These are phyloP conservation scores for Ceratobasidium sp. DNA, from an alignment of 1,284 basidiomycete genomes.

Conservation along the genomic window DNA sequence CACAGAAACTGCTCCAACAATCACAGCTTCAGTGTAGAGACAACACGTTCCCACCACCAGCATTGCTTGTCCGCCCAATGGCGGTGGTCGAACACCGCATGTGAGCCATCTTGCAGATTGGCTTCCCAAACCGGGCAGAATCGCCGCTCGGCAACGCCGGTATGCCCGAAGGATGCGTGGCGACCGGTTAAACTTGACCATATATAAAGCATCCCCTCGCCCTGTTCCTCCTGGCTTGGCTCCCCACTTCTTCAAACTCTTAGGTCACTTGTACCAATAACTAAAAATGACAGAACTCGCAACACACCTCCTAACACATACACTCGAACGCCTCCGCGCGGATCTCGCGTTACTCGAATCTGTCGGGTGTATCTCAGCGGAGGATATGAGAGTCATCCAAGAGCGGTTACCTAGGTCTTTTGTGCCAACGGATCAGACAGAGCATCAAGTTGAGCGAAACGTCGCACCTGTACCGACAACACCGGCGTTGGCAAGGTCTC, in stretches of 20 bases:
- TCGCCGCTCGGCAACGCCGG: conserved; percentile 10
- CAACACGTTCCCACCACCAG: no score
- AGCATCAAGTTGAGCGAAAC: neutral
- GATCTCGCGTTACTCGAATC: conserved; percentile 29
- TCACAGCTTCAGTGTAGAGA: no score
- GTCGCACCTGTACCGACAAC: neutral
- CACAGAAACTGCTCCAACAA: no score
- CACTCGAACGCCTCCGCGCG: conserved; percentile 28
- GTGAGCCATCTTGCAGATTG: neutral
- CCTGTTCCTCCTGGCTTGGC: neutral
- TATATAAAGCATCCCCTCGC: neutral
- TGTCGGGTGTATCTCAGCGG: conserved; percentile 23
- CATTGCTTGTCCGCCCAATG: no score
- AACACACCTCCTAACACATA: conserved; percentile 15
- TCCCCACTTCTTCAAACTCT: neutral
- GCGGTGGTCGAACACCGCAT: no score
- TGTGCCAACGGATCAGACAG: neutral
- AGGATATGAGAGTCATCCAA: conserved; percentile 11
- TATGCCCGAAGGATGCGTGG: neutral
- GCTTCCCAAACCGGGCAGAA: conserved; percentile 12
- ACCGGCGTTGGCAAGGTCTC: neutral
- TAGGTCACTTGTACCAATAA: no score
- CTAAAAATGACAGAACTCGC: conserved; percentile 26
- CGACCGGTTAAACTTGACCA: no score
- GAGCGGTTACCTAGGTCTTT: conserved; percentile 16